These are phyloP conservation scores for Hibiscus trionum DNA, from an alignment of 345 rosid species.

Conservation along the genomic window DNA sequence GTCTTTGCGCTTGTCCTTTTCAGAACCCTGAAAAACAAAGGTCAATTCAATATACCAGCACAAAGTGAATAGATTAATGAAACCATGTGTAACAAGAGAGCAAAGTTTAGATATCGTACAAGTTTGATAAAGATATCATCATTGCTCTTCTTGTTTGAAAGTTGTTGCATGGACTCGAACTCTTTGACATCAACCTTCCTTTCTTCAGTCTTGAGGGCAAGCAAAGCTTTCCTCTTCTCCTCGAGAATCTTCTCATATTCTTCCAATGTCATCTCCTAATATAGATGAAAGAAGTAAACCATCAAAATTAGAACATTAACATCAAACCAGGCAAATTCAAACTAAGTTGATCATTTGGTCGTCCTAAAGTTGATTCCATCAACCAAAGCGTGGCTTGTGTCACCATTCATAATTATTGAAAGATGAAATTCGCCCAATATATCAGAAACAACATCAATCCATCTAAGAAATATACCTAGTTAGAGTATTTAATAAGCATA, in stretches of 20 bases:
- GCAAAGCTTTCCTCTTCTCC: constrained; percentile 76
- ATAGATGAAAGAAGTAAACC: neutral
- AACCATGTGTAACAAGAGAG: neutral
- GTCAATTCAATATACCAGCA: neutral
- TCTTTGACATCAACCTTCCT: constrained; percentile 80
- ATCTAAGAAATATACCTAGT: neutral
- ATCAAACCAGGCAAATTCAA: neutral
- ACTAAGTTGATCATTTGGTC: neutral
- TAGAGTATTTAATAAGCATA: neutral
- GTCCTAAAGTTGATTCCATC: neutral
- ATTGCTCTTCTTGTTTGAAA: constrained; percentile 29
- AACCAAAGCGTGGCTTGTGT: neutral
- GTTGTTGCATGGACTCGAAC: constrained; percentile 73
- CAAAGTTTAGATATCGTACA: constrained; percentile 30
- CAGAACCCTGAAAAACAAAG: constrained; percentile 58
- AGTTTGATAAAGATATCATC: constrained; percentile 85
- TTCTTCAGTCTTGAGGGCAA: constrained; percentile 48
- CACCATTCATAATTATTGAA: neutral
- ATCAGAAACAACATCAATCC: neutral
- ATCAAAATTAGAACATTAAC: neutral
- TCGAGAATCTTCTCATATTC: constrained; percentile 89
- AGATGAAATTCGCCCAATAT: neutral
- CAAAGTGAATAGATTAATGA: neutral
- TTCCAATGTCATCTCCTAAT: constrained; percentile 88
- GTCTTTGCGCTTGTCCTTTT: constrained; percentile 89